phyloP scores from a whole-genome alignment of 257 asterid species.

The Haberlea rhodopensis region DNA sequence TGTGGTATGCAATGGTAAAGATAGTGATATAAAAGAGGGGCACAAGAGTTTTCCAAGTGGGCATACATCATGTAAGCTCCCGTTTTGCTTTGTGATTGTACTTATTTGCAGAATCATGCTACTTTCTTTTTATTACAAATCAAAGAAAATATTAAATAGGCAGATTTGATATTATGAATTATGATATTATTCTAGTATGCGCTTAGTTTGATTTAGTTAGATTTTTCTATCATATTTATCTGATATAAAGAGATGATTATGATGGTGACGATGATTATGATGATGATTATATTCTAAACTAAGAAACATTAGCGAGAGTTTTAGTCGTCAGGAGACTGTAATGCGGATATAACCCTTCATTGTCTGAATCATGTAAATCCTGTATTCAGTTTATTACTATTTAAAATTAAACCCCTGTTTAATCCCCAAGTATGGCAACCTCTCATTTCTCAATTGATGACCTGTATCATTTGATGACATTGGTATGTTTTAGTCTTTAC shows the following conservation, averaged over 20 bases:
- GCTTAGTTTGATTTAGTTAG: not conserved
- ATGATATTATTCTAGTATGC: not conserved
- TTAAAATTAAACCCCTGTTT: too few species aligned
- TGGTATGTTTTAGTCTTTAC: not conserved
- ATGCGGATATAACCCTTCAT: not conserved
- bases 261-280: too few species aligned
- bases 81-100: conserved; percentile 12
- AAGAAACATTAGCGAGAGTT: not conserved
- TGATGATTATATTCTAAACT: not conserved
- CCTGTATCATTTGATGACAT: not conserved
- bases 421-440: not conserved
- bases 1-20: conserved; percentile 50
- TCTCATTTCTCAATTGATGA: not conserved
- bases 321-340: not conserved
- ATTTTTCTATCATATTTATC: not conserved
- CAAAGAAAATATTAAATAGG: not conserved
- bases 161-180: not conserved
- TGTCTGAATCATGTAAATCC: not conserved
- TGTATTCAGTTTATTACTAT: too few species aligned
- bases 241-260: not conserved
- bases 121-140: not conserved
- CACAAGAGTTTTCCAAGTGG: conserved; percentile 67
- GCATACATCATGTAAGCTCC: conserved; percentile 50
- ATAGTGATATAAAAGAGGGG: conserved; percentile 49
- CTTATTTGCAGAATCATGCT: not conserved